Conservation (phyloP, 1,139 yeast genomes). For the Suhomyces anneliseae region DNA sequence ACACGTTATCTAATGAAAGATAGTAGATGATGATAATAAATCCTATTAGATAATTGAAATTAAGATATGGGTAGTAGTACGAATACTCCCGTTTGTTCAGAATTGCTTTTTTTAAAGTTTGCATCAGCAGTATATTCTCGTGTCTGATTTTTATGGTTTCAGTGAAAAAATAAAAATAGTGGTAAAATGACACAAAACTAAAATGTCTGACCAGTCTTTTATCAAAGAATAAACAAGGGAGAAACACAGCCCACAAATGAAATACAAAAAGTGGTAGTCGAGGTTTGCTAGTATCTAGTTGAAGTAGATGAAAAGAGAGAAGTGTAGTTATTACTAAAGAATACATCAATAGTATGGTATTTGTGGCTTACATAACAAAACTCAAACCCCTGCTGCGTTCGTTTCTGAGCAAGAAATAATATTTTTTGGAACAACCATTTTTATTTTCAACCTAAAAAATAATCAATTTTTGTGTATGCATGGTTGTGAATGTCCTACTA, state of each 20-base stretch:
- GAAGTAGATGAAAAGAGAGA: no score
- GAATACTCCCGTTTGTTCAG: background rate
- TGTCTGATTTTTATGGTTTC: slow-evolving; percentile 1
- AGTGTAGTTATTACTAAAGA: no score
- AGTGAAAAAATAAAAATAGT: background rate
- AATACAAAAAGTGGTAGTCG: no score
- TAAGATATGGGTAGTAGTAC: background rate
- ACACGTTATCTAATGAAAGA: no score
- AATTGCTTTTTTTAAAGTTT: slow-evolving; percentile 5
- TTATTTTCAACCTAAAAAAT: background rate
- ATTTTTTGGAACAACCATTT: background rate
- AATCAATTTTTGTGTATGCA: slow-evolving; percentile 1
- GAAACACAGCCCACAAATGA: no score
- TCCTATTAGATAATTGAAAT: background rate
- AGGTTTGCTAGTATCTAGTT: no score
- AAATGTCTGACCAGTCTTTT: background rate
- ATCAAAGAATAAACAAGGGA: background rate
- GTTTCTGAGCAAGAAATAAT: background rate
- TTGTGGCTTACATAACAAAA: no score
- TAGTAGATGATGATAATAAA: background rate
- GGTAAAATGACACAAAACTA: background rate
- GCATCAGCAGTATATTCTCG: slow-evolving; percentile 4
- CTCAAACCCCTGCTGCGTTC: no score
- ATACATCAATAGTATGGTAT: no score
- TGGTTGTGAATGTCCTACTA: slow-evolving; percentile 7